Evolutionary conservation across 352 stramenopile species (phyloP).

Genomic region (Phytophthora foliorum): DNA sequence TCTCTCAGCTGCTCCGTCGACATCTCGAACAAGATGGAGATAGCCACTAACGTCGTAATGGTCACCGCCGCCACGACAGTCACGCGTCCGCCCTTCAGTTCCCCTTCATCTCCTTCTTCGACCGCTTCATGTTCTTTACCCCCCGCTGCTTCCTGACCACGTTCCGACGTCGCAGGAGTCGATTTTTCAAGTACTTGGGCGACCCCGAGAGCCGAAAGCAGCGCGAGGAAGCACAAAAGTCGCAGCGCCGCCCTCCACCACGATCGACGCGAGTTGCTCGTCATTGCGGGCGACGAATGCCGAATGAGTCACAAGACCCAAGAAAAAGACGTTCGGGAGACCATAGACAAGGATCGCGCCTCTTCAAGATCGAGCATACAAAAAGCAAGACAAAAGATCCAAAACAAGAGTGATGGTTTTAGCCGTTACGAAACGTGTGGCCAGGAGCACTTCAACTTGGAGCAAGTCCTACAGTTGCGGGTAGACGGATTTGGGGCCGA

Average conservation of each 20-base stretch:
- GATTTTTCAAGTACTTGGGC: constrained; percentile 36
- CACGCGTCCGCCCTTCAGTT: constrained; percentile 30
- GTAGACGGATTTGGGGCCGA: constrained; percentile 69
- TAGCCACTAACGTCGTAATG: constrained; percentile 66
- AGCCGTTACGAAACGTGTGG: constrained; percentile 27
- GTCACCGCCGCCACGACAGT: constrained; percentile 58
- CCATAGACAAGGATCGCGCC: constrained; percentile 21
- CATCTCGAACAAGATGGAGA: constrained; percentile 77
- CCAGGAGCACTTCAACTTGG: constrained; percentile 22
- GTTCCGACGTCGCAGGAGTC: constrained; percentile 1
- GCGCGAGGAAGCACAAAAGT: constrained; percentile 14
- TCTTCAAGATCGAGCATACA: constrained; percentile 33
- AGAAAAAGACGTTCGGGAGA: not conserved
- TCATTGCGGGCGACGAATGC: constrained; percentile 18
- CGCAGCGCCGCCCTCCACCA: constrained; percentile 15
- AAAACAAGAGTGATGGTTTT: constrained; percentile 16
- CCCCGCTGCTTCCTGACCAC: not conserved
- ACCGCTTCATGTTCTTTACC: not conserved
- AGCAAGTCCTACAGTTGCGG: constrained; percentile 50
- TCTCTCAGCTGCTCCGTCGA: constrained; percentile 50
- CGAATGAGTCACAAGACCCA: constrained; percentile 17
- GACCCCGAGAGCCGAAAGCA: constrained; percentile 33
- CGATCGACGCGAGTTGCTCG: constrained; percentile 5
- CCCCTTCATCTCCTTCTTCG: constrained; percentile 14
- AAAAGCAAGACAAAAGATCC: constrained; percentile 33